Base-by-base conservation (phyloP, 306 rosid species). In the Aeschynomene evenia region DNA sequence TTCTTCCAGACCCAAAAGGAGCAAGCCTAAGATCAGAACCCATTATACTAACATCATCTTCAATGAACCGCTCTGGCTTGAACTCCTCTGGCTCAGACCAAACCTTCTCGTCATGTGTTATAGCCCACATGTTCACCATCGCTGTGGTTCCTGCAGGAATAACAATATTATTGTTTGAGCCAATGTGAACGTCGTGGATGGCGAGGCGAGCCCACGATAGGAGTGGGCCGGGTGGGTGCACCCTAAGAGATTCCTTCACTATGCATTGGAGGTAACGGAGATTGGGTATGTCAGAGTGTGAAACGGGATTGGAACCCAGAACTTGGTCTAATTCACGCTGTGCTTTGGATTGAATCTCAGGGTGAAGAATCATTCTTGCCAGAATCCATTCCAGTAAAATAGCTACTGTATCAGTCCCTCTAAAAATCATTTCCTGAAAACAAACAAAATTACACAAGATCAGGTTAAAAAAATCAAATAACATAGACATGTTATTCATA, bases 321-420 rank as follows among this genome's bases (percentile, higher is more conserved):
- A 78, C 71, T 0, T 4, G 0, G 1, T 87, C 90, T 0, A 92
- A 73, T 54, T 92, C 95, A 0, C 45, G 33, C 0, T 85, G 96
- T 0, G 79, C 96, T 16, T 82, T 85, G 5, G 79, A 65, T 85
- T 92, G 98, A 13, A 92, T 76, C 0, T 85, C 84, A 10, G 90
- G 96, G 36, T 92, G 96, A 4, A 89, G 82, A n/a, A 92, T 80
- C 95, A 92, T 92, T 63, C 96, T 76, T 0, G 98, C 96, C n/a
- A 92, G 53, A 31, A 92, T 81, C 98, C 98, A 92, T 14, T 92
- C 98, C 13, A 92, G 70, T 6, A 89, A 77, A 28, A 92, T 87
- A 0, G 98, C 96, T 15, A 92, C 95, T 0, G 98, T 92, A 46
- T 92, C 98, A 0, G 98, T 92, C 11, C 98, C 98, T 70, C 98